A percentile compares a stretch with the other conserved stretches of the same genome.
Conservation (phyloP, 164 flowering plant genomes). For the Paratinospora sagittata region DNA sequence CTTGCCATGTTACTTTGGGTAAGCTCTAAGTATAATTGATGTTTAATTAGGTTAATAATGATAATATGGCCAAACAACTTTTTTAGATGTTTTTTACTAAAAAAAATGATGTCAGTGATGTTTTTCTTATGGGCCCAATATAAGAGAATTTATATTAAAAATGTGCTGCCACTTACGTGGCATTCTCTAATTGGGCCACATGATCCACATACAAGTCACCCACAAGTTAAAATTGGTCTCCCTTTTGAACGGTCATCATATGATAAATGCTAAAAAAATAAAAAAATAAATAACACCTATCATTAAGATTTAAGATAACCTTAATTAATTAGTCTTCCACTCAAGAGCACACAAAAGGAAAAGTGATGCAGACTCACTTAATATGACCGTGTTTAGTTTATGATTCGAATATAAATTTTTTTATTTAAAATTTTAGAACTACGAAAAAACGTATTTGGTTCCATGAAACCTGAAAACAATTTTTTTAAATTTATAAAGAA, state of each 20-base stretch:
- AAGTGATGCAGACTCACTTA: not conserved
- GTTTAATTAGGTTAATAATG: not conserved
- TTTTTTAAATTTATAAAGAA: too few relatives aligned
- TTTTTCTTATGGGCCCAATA: not conserved
- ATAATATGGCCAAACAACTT: not conserved
- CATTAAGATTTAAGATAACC: not conserved
- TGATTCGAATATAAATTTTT: too few relatives aligned
- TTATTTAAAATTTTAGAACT: too few relatives aligned
- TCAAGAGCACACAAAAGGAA: not conserved
- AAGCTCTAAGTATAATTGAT: not conserved
- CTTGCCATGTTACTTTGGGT: not conserved
- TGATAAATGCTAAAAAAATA: not conserved
- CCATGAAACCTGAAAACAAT: too few relatives aligned
- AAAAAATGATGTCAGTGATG: not conserved
- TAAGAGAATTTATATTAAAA: not conserved
- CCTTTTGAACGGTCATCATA: not conserved
- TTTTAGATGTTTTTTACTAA: not conserved
- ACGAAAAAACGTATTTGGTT: too few relatives aligned
- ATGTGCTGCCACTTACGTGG: not conserved
- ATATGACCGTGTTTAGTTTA: not conserved
- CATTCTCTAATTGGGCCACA: not conserved
- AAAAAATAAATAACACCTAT: not conserved
- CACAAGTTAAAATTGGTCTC: not conserved
- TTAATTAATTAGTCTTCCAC: not conserved
- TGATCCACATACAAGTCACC: not conserved